Conservation (phyloP, 2,329 filamentous ascomycete species). For the Cladophialophora exuberans region DNA sequence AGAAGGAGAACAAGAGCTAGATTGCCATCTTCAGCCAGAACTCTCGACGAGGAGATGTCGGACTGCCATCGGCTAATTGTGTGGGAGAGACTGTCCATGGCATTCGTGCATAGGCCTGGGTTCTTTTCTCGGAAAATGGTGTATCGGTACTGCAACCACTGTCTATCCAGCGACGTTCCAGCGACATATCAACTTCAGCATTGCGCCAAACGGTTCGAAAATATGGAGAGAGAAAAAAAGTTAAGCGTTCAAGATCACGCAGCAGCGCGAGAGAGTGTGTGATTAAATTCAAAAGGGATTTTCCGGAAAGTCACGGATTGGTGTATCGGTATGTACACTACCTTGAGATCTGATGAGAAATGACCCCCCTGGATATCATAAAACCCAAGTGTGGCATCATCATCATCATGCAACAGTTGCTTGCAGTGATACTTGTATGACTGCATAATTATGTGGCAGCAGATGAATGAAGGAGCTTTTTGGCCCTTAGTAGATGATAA, state of each 20-base stretch:
- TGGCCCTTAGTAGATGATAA: neutral
- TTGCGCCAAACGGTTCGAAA: conserved; percentile 4
- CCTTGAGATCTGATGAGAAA: conserved; percentile 5
- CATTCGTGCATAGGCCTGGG: neutral
- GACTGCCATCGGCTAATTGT: too few relatives aligned
- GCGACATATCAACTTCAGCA: conserved; percentile 10
- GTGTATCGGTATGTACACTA: conserved; percentile 13
- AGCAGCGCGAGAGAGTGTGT: neutral
- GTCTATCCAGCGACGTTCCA: conserved; percentile 3
- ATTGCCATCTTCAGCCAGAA: neutral
- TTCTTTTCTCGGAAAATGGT: conserved; percentile 4
- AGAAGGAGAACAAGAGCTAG: conserved; percentile 23
- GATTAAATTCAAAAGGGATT: neutral
- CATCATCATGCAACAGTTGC: neutral
- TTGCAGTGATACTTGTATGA: too few relatives aligned
- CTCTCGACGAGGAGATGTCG: neutral
- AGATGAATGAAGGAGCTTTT: neutral
- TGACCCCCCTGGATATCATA: neutral
- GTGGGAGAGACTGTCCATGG: neutral
- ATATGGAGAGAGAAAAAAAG: conserved; percentile 5
- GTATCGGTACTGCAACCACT: too few relatives aligned
- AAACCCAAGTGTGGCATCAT: too few relatives aligned
- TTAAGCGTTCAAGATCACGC: neutral
- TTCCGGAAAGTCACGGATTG: neutral
- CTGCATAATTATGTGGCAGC: too few relatives aligned